A percentile compares a stretch with the other conserved stretches of the same genome.
phyloP scores from a whole-genome alignment of 2,329 filamentous ascomycete species.

The Fusarium torreyae region DNA sequence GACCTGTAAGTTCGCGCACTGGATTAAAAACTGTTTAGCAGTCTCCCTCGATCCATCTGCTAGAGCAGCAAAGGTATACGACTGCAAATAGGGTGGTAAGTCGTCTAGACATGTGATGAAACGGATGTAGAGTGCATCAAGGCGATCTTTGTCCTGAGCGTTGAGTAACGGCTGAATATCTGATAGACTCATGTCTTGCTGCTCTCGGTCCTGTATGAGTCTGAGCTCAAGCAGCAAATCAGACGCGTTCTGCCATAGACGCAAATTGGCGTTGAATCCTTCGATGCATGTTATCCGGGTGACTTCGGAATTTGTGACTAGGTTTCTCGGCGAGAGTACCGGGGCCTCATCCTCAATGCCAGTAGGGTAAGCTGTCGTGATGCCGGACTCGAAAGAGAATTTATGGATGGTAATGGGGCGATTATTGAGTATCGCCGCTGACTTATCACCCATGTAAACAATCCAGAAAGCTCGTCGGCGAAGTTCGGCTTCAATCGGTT shows the following conservation, averaged over 20 bases:
- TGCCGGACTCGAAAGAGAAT: slow-evolving; percentile 59
- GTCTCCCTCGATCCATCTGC: slow-evolving; percentile 38
- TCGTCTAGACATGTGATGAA: slow-evolving; percentile 60
- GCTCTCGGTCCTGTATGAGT: slow-evolving; percentile 50
- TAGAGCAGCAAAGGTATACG: slow-evolving; percentile 44
- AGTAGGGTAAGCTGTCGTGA: slow-evolving; percentile 56
- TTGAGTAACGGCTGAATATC: slow-evolving; percentile 27
- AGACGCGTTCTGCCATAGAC: slow-evolving; percentile 59
- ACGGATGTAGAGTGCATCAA: slow-evolving; percentile 56
- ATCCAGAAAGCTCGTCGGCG: slow-evolving; percentile 58
- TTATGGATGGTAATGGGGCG: slow-evolving; percentile 62
- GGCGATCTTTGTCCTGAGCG: slow-evolving; percentile 50
- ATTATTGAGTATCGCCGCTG: slow-evolving; percentile 57
- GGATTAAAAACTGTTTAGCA: slow-evolving; percentile 55
- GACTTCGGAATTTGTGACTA: slow-evolving; percentile 27
- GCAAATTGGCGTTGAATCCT: slow-evolving; percentile 61
- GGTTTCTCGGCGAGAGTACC: slow-evolving; percentile 31
- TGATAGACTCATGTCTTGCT: slow-evolving; percentile 10
- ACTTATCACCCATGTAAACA: slow-evolving; percentile 59
- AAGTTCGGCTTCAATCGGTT: slow-evolving; percentile 57
- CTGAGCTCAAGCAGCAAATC: slow-evolving; percentile 58
- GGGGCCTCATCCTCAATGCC: slow-evolving; percentile 50
- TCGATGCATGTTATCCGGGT: slow-evolving; percentile 52
- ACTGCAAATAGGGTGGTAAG: slow-evolving; percentile 56
- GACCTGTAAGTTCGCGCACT: slow-evolving; percentile 59